These are phyloP conservation scores for Boechera stricta DNA, from an alignment of 345 rosid genomes.

Conservation along the genomic window DNA sequence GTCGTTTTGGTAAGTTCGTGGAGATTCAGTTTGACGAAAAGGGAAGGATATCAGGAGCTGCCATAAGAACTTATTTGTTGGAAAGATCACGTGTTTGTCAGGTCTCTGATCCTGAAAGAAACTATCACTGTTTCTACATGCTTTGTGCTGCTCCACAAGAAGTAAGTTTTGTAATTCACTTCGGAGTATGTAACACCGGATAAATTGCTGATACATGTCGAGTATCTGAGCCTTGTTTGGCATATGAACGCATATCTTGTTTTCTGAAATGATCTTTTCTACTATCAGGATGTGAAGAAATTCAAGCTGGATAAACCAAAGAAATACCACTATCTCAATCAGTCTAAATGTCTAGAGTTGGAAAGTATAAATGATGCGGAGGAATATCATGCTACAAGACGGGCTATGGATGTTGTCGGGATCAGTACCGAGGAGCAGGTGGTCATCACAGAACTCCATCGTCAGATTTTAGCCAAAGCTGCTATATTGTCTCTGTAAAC, in stretches of 20 bases:
- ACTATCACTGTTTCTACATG: constrained; percentile 99
- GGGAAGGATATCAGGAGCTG: constrained; percentile 99
- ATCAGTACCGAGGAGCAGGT: constrained; percentile 93
- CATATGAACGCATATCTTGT: constrained; percentile 7
- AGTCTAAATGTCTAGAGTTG: constrained; percentile 81
- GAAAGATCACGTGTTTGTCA: constrained; percentile 99
- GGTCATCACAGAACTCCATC: constrained; percentile 14
- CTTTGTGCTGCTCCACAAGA: constrained; percentile 96
- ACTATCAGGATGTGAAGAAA: constrained; percentile 68
- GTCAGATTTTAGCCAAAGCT: constrained; percentile 23
- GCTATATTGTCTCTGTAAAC: constrained; percentile 32
- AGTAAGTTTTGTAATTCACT: constrained; percentile 56
- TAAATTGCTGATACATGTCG: constrained; percentile 18
- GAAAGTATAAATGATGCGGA: constrained; percentile 88
- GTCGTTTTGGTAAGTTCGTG: constrained; percentile 99
- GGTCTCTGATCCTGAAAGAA: constrained; percentile 98
- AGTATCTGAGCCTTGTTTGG: constrained; percentile 11
- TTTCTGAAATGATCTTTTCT: constrained; percentile 7
- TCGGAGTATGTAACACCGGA: constrained; percentile 12
- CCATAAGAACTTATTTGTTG: constrained; percentile 92
- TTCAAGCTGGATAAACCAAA: constrained; percentile 81
- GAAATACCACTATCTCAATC: constrained; percentile 90
- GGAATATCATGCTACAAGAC: constrained; percentile 85
- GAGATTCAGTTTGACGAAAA: constrained; percentile 92
- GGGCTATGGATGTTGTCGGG: constrained; percentile 96